phyloP scores from a whole-genome alignment of 2,329 filamentous ascomycete genomes.

The Xylariaceae sp. region DNA sequence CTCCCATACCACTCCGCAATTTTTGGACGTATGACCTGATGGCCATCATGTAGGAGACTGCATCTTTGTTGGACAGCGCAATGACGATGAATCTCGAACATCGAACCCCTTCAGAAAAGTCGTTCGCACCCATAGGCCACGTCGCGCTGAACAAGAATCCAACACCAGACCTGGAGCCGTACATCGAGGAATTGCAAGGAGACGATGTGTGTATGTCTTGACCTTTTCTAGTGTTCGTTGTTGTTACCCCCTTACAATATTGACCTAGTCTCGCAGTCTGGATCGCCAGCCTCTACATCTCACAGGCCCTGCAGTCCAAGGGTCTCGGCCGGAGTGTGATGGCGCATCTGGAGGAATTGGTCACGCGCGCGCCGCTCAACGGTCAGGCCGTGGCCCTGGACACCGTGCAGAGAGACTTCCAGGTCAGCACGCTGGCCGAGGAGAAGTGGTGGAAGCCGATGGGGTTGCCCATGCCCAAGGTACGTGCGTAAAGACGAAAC shows the following conservation, averaged over 20 bases:
- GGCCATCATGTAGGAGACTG: not conserved
- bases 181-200: not conserved
- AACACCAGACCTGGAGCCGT: not conserved
- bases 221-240: not conserved
- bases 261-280: not conserved
- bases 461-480: not conserved
- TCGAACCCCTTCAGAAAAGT: not conserved
- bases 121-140: slow-evolving; percentile 6
- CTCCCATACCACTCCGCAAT: not conserved
- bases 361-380: not conserved
- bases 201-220: slow-evolving; percentile 2
- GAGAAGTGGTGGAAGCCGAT: not conserved
- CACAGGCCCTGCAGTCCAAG: not conserved
- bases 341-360: slow-evolving; percentile 1
- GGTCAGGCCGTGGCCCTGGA: slow-evolving; percentile 2
- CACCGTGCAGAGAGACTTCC: not conserved
- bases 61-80: not conserved
- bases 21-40: not conserved
- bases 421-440: not conserved
- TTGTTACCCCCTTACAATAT: not conserved
- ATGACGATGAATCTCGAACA: not conserved
- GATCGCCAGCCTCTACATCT: slow-evolving; percentile 6
- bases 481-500: no score
- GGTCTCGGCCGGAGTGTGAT: slow-evolving; percentile 6
- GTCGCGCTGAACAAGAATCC: slow-evolving; percentile 5